Evolutionary conservation across 345 rosid genomes (phyloP).

Genomic region (Gossypium anomalum): DNA sequence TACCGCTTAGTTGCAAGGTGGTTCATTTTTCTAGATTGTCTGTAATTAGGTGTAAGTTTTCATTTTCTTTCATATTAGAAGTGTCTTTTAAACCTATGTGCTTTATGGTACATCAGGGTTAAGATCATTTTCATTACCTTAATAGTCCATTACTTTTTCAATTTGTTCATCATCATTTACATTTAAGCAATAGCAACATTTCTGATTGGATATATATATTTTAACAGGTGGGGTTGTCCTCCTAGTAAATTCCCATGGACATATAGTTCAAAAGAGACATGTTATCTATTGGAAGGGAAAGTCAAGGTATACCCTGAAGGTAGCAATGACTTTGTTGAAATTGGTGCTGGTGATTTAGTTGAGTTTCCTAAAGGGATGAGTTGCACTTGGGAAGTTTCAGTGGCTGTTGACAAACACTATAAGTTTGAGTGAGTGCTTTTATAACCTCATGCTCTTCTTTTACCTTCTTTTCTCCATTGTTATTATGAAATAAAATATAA

Average conservation of each 20-base stretch:
- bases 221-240: constrained; percentile 83
- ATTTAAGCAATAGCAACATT: too few relatives aligned
- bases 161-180: too few relatives aligned
- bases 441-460: neutral
- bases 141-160: too few relatives aligned
- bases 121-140: too few relatives aligned
- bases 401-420: constrained; percentile 82
- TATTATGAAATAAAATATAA: neutral
- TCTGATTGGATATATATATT: neutral
- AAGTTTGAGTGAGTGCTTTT: constrained; percentile 45
- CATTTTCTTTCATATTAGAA: too few relatives aligned
- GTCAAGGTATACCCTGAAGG: constrained; percentile 83
- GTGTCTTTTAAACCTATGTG: too few relatives aligned
- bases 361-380: constrained; percentile 88
- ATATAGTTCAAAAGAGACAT: constrained; percentile 63
- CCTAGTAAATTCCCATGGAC: constrained; percentile 97
- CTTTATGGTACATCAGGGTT: too few relatives aligned
- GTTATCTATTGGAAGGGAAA: constrained; percentile 68
- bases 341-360: constrained; percentile 77
- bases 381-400: constrained; percentile 93
- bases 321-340: constrained; percentile 56
- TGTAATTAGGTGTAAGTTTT: too few relatives aligned
- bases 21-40: too few relatives aligned
- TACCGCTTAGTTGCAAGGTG: too few relatives aligned
- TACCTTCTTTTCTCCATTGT: neutral